These are phyloP conservation scores for Syzygium malaccense DNA, from an alignment of 441 rosid species.

Conservation along the genomic window DNA sequence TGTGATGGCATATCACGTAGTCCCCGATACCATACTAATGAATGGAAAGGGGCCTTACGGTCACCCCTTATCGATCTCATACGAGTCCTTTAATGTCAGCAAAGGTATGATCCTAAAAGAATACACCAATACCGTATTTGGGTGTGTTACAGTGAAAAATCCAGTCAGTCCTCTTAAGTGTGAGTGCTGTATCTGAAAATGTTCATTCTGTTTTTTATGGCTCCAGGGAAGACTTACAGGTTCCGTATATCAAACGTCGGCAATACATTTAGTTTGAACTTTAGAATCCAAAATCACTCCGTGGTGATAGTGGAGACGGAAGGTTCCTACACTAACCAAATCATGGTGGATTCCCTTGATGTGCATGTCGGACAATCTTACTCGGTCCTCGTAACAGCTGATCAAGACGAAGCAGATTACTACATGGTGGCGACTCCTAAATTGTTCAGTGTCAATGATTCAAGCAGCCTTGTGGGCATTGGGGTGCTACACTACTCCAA, in stretches of 20 bases:
- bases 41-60: conserved; percentile 41
- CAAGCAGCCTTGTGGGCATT: conserved; percentile 19
- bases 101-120: conserved; percentile 19
- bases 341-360: conserved; percentile 28
- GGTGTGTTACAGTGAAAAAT: neutral
- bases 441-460: conserved; percentile 11
- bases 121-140: neutral
- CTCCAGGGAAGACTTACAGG: conserved; percentile 50
- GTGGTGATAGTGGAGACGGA: conserved; percentile 68
- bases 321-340: conserved; percentile 52
- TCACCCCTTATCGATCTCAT: conserved; percentile 7
- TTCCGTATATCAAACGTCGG: conserved; percentile 69
- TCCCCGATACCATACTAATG: conserved; percentile 30
- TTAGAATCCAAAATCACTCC: conserved; percentile 46
- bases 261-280: conserved; percentile 45
- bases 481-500: conserved; percentile 41
- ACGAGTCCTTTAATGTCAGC: conserved; percentile 29
- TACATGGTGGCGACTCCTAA: conserved; percentile 53
- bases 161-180: neutral
- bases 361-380: conserved; percentile 67
- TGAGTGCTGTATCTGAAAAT: neutral
- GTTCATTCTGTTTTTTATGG: neutral
- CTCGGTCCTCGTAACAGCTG: conserved; percentile 55
- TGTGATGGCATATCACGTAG: neutral
- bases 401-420: conserved; percentile 31